Base-by-base conservation (phyloP, 805 yeast species). In the Barnettozyma populi region DNA sequence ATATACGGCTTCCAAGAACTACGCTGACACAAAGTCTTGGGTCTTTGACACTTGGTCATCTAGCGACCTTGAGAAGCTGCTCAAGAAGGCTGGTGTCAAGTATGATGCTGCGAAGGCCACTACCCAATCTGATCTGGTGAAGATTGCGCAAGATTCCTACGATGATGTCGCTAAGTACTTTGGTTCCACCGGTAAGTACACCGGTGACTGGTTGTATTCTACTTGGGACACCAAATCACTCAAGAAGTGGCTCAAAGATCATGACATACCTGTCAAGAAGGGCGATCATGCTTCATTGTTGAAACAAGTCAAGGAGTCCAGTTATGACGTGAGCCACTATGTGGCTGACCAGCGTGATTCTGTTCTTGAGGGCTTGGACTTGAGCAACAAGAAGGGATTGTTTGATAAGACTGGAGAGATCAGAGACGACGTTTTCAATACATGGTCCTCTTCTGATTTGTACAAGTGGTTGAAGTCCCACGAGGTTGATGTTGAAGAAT, bases 361-460 rank as follows among this genome's bases (percentile, higher is more conserved):
- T 11, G 50, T 72, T n/a, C 55, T 77, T 44, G 69, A 71, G 40
- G 64, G 72, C 2, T 56, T 78, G 43, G 65, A 72, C 45, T 51
- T 71, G 39, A 60, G 70, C 10, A 57, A 64, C 39, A 62, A 64
- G 44, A 55, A 65, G 7, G 52, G 27, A 19, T 19, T 72, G 4
- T 67, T 67, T 44, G 74, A 73, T 48, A 67, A 66, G 43, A 59
- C 66, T 13, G 74, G 73, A 16, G 48, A 64, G 25, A 55, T 74
- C 49, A 72, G 69, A 53, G 73, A 71, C 34, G 70, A 69, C 35
- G 64, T 74, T 19, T 73, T 79, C 59, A 69, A 76, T 49, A 63
- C 69, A 16, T 79, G 84, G 84, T 63, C 78, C 4, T 68, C 74
- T 23, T 67, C 73, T 5, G 85, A 82, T 55, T 62, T 82, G 49